phyloP scores from a whole-genome alignment of 2,329 filamentous ascomycete genomes.

The Esteya vermicola region DNA sequence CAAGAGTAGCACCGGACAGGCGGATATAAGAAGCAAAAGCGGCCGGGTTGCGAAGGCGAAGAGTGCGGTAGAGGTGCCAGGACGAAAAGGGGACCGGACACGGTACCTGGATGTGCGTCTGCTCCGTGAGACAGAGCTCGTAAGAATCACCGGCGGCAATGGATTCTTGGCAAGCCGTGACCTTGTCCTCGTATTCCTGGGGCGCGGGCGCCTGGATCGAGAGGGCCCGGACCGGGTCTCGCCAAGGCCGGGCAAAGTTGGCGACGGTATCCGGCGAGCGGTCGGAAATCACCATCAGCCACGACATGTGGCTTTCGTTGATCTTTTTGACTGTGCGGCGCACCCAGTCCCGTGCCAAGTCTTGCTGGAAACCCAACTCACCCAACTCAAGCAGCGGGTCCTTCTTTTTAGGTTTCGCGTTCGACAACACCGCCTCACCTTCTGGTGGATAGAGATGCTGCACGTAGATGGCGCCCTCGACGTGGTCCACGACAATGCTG shows the following conservation, averaged over 20 bases:
- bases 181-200: conserved; percentile 47
- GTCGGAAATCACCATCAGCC: too few species aligned
- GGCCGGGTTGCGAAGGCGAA: conserved; percentile 61
- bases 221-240: not conserved
- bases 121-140: conserved; percentile 69
- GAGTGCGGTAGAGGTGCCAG: conserved; percentile 59
- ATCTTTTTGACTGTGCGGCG: too few species aligned
- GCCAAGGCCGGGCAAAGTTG: too few species aligned
- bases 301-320: too few species aligned
- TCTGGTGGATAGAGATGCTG: conserved; percentile 41
- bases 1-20: conserved; percentile 53
- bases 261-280: too few species aligned
- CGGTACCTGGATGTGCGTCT: conserved; percentile 45
- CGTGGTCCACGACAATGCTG: conserved; percentile 66
- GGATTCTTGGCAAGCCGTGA: conserved; percentile 53
- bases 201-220: conserved; percentile 26
- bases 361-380: too few species aligned
- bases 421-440: too few species aligned
- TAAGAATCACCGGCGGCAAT: conserved; percentile 72
- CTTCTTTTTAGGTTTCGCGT: too few species aligned
- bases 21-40: conserved; percentile 75
- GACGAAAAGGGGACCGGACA: conserved; percentile 26
- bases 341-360: too few species aligned
- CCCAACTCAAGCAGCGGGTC: too few species aligned
- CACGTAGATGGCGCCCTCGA: conserved; percentile 43